Evolutionary conservation across 2,329 filamentous ascomycete genomes (phyloP), one percentile per base, ranked within the genome.

Genomic region (Mariannaea elegans): DNA sequence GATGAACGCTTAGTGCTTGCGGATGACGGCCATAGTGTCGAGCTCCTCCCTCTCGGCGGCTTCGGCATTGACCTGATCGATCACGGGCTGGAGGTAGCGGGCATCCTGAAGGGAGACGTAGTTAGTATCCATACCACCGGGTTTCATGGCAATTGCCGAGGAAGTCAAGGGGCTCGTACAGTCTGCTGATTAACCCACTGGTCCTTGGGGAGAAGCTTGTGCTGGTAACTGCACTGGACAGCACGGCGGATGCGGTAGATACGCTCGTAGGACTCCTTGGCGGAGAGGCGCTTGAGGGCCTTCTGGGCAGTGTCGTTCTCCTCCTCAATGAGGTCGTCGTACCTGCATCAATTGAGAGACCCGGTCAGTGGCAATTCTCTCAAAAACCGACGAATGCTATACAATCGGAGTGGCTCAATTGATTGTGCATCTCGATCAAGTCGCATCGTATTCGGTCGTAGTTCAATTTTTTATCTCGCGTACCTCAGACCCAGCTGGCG

Each of bases 221-320:
- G 87, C 72, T 82, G 77, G 74, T 87, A 78, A 72, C 83, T 86
- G 78, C 81, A 82, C 82, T 99, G 95, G 81, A 96, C 89, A 73
- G 95, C 94, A 81, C 95, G 90, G 82, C 95, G 92, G 80, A 99
- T 88, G 76, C 95, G 94, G 90, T 93, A 99, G 78, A 98, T 88
- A 78, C 95, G 94, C 84, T 99, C 95, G 83, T 98, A 98, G 73
- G 90, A 86, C 77, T 95, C 92, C 84, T 96, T 92, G 73, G 92
- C 86, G 59, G 91, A 87, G 64, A 99, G 91, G 77, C 95, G 93
- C 86, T 92, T 91, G 75, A 99, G 87, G 65, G 95, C 95, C 71
- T 90, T 86, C 80, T 95, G 90, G 73, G 97, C 93, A 59, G 84
- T 81, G 73, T 95, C 91, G 84, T 86, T 90, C 83, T 99, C 95